Evolutionary conservation across 306 rosid species (phyloP).

Genomic region (Rubus idaeus): DNA sequence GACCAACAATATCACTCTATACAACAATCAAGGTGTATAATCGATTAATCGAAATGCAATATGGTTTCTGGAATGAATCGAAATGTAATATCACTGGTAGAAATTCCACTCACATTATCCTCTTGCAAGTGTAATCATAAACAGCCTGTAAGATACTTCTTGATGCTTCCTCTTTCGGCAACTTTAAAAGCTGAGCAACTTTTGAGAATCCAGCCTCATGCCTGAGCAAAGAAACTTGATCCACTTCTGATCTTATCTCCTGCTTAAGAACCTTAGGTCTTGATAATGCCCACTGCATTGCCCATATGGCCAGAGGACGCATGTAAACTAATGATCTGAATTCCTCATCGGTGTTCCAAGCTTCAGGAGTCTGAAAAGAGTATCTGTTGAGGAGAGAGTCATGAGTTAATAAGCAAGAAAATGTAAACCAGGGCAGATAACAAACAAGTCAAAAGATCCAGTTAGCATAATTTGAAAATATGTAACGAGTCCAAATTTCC

Average conservation of each 20-base stretch:
- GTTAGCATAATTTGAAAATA: not conserved
- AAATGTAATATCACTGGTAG: not conserved
- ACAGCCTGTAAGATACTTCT: conserved; percentile 61
- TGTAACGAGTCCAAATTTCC: not conserved
- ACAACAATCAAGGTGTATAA: not conserved
- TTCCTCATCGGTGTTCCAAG: conserved; percentile 62
- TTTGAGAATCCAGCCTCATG: conserved; percentile 58
- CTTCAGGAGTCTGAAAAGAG: conserved; percentile 93
- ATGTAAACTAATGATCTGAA: conserved; percentile 78
- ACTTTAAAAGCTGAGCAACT: conserved; percentile 73
- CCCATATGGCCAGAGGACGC: conserved; percentile 98
- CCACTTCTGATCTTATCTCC: conserved; percentile 40
- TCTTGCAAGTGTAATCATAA: conserved; percentile 72
- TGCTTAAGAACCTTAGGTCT: conserved; percentile 33
- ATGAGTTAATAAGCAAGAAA: conserved; percentile 21
- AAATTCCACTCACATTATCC: conserved; percentile 31
- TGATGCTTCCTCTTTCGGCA: conserved; percentile 48
- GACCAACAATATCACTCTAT: not conserved
- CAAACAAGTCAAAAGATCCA: not conserved
- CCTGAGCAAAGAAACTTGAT: conserved; percentile 43
- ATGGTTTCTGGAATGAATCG: not conserved
- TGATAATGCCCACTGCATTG: conserved; percentile 93
- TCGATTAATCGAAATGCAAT: not conserved
- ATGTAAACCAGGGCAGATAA: not conserved
- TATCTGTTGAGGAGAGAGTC: conserved; percentile 50